A percentile compares a stretch with the other conserved stretches of the same genome.
These are phyloP conservation scores for Candolleomyces eurysporus DNA, from an alignment of 768 basidiomycete genomes.

Conservation along the genomic window DNA sequence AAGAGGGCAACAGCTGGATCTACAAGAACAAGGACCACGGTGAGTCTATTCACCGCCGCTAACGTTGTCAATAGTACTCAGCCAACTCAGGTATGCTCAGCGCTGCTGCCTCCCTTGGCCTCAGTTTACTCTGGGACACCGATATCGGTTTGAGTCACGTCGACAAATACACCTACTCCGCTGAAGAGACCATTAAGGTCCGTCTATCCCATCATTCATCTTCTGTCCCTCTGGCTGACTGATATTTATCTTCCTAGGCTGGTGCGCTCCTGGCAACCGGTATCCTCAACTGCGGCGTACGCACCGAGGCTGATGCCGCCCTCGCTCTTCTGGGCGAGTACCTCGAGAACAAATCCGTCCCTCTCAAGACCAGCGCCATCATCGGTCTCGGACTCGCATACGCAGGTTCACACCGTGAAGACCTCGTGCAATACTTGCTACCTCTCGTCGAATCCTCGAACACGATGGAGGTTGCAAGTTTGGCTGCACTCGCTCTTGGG, in stretches of 20 bases:
- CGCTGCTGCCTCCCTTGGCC: slow-evolving; percentile 90
- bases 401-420: slow-evolving; percentile 88
- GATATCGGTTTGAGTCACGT: slow-evolving; percentile 92
- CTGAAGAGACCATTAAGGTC: slow-evolving; percentile 95
- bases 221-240: neutral
- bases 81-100: slow-evolving; percentile 80
- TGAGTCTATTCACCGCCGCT: slow-evolving; percentile 24
- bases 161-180: slow-evolving; percentile 96
- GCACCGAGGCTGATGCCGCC: slow-evolving; percentile 91
- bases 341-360: slow-evolving; percentile 80
- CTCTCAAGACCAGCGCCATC: slow-evolving; percentile 84
- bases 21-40: slow-evolving; percentile 99
- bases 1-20: slow-evolving; percentile 97
- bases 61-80: neutral
- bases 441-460: slow-evolving; percentile 80
- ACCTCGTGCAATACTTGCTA: slow-evolving; percentile 73
- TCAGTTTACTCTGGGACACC: slow-evolving; percentile 94
- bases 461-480: slow-evolving; percentile 85
- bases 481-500: slow-evolving; percentile 86
- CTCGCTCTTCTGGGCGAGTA: slow-evolving; percentile 89
- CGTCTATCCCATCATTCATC: neutral
- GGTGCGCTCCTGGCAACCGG: slow-evolving; percentile 95
- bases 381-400: slow-evolving; percentile 94
- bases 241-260: slow-evolving; percentile 41
- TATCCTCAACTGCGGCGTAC: slow-evolving; percentile 83